Evolutionary conservation across 164 flowering plant genomes (phyloP).

Genomic region (Annona squamosa): DNA sequence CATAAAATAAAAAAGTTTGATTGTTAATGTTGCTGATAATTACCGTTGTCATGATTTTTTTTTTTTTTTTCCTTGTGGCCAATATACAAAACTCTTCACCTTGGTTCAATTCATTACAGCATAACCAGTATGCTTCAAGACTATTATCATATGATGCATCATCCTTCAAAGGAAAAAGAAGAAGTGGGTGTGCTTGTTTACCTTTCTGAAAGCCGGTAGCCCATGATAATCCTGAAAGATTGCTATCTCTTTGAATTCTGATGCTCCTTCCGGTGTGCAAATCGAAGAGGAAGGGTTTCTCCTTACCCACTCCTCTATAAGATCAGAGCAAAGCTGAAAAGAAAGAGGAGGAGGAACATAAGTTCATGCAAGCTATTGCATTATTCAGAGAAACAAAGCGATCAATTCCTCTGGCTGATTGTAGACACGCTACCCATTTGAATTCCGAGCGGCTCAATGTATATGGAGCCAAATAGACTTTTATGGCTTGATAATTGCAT

Average conservation of each 20-base stretch:
- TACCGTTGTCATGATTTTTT: not conserved
- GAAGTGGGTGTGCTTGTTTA: constrained; percentile 15
- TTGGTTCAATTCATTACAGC: not conserved
- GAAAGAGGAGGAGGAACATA: not conserved
- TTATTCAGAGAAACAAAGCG: too few species aligned
- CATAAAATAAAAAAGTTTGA: too few species aligned
- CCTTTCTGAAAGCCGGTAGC: constrained; percentile 65
- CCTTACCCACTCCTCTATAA: constrained; percentile 62
- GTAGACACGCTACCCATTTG: too few species aligned
- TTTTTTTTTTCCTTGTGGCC: not conserved
- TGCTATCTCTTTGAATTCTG: constrained; percentile 55
- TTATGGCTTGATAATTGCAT: not conserved
- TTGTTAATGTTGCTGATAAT: not conserved
- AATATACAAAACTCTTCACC: not conserved
- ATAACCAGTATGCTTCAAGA: not conserved
- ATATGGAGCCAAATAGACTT: too few species aligned
- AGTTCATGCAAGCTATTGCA: too few species aligned
- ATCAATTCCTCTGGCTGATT: too few species aligned
- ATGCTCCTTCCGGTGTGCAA: constrained; percentile 53
- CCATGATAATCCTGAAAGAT: constrained; percentile 87
- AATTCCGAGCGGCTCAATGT: too few species aligned
- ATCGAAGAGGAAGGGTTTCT: constrained; percentile 71
- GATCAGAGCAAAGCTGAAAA: constrained; percentile 64
- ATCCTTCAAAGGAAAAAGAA: constrained; percentile 2
- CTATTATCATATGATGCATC: not conserved